These are phyloP conservation scores for Remersonia thermophila DNA, from an alignment of 2,329 filamentous ascomycete species.

Conservation along the genomic window DNA sequence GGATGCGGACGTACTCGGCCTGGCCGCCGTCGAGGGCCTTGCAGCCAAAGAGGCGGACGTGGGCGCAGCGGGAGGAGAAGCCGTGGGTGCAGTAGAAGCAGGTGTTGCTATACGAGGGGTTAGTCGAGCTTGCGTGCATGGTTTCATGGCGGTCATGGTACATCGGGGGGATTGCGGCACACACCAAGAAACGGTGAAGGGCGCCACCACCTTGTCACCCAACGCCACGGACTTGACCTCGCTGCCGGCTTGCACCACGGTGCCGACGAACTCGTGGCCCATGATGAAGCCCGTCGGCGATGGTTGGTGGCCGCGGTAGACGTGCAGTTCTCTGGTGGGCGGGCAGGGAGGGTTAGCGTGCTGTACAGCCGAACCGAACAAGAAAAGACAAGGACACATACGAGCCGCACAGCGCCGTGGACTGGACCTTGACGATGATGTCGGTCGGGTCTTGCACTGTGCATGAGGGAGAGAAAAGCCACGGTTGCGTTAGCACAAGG, in stretches of 20 bases:
- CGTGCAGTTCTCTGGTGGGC: conserved; percentile 66
- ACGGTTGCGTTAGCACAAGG: too few relatives aligned
- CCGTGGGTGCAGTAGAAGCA: conserved; percentile 80
- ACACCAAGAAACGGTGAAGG: conserved; percentile 72
- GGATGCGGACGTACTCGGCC: conserved; percentile 72
- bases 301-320: conserved; percentile 70
- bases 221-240: conserved; percentile 55
- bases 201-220: conserved; percentile 69
- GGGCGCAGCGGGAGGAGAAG: conserved; percentile 64
- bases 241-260: conserved; percentile 54
- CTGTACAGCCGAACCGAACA: background rate
- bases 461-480: background rate
- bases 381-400: conserved; percentile 33
- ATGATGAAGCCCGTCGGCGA: conserved; percentile 51
- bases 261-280: conserved; percentile 83
- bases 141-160: background rate
- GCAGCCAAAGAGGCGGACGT: conserved; percentile 59
- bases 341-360: background rate
- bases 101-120: conserved; percentile 33
- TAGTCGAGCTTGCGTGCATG: background rate
- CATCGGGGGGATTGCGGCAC: conserved; percentile 18
- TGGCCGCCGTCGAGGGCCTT: conserved; percentile 61
- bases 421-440: conserved; percentile 70
- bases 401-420: conserved; percentile 81
- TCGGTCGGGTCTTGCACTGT: conserved; percentile 57